A percentile compares a stretch with the other conserved stretches of the same genome.
phyloP scores from a whole-genome alignment of 2,329 filamentous ascomycete species.

The Claviceps monticola region DNA sequence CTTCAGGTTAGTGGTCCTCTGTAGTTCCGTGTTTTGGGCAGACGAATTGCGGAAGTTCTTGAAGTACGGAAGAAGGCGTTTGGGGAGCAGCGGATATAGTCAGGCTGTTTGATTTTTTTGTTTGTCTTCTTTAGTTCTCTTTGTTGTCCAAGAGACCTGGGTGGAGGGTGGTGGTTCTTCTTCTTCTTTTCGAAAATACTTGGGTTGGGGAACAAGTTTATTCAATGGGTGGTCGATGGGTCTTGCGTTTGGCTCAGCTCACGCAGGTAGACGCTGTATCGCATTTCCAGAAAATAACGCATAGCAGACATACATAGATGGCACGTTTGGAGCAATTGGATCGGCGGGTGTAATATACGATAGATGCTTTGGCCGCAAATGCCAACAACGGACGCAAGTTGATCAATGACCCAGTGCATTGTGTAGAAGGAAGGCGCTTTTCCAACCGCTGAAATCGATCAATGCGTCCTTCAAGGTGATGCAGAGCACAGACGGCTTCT shows the following conservation, averaged over 20 bases:
- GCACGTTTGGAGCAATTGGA: background rate
- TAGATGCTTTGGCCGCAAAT: background rate
- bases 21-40: slow-evolving; percentile 88
- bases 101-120: slow-evolving; percentile 38
- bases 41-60: slow-evolving; percentile 83
- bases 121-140: background rate
- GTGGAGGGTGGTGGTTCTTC: background rate
- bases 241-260: background rate
- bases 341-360: background rate
- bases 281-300: background rate
- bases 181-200: background rate
- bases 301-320: background rate
- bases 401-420: background rate
- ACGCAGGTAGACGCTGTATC: background rate
- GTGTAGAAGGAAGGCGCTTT: background rate
- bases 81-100: slow-evolving; percentile 45
- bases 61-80: slow-evolving; percentile 42
- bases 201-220: background rate
- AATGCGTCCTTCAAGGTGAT: background rate
- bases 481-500: background rate
- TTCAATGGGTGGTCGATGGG: background rate
- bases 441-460: background rate
- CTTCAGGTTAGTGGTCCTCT: slow-evolving; percentile 55
- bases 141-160: background rate
- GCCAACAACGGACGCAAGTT: background rate